phyloP scores from a whole-genome alignment of 2,329 filamentous ascomycete species.

The Aspergillus viridinutans region DNA sequence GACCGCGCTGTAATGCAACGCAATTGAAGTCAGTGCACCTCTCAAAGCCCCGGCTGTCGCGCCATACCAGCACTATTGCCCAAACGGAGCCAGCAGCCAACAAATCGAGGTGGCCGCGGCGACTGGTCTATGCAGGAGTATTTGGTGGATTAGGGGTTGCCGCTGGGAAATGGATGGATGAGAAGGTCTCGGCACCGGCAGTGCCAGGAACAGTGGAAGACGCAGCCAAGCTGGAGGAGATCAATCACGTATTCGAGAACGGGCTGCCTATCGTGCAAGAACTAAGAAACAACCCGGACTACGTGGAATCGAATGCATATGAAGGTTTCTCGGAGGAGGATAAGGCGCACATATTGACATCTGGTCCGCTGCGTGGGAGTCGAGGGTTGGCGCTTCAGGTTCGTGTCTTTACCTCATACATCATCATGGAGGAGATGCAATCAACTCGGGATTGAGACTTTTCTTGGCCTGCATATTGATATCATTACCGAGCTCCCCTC shows the following conservation, averaged over 20 bases:
- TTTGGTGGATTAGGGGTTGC: slow-evolving; percentile 32
- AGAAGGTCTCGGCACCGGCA: slow-evolving; percentile 20
- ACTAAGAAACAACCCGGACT: slow-evolving; percentile 37
- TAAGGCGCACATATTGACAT: slow-evolving; percentile 34
- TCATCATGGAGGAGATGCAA: not conserved
- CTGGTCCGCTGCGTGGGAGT: slow-evolving; percentile 38
- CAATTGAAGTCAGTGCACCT: slow-evolving; percentile 5
- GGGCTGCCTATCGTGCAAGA: slow-evolving; percentile 34
- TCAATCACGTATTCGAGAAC: slow-evolving; percentile 30
- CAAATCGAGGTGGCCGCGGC: slow-evolving; percentile 32
- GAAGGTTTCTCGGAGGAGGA: slow-evolving; percentile 32
- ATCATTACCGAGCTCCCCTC: not conserved
- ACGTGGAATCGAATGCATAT: slow-evolving; percentile 37
- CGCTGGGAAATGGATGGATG: slow-evolving; percentile 21
- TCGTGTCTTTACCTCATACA: slow-evolving; percentile 14
- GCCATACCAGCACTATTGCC: slow-evolving; percentile 20
- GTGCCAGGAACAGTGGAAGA: slow-evolving; percentile 36
- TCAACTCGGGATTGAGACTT: not conserved
- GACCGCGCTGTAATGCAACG: slow-evolving; percentile 11
- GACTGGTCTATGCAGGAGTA: slow-evolving; percentile 29
- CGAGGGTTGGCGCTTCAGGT: slow-evolving; percentile 41
- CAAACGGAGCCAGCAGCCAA: slow-evolving; percentile 12
- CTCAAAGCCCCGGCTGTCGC: slow-evolving; percentile 4
- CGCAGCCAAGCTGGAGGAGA: slow-evolving; percentile 21
- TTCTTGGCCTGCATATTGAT: not conserved